Percentiles rank a stretch among this genome's conserved stretches.
Evolutionary conservation across 73 alveolate genomes (phyloP).

Genomic region (Durusdinium trenchii): DNA sequence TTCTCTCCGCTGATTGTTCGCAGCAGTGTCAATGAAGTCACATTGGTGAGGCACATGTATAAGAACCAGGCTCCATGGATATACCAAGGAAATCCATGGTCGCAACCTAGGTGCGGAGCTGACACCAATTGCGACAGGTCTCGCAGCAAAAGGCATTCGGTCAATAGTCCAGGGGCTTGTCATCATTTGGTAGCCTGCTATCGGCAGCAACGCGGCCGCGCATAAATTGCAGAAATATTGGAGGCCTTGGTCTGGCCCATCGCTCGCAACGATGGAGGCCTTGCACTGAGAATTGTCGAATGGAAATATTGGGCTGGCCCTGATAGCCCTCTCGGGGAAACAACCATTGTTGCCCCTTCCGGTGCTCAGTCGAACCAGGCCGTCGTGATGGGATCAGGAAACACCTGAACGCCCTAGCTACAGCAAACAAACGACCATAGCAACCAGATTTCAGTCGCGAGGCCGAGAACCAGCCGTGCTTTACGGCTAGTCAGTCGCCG

Average conservation of each 20-base stretch:
- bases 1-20: conserved; percentile 51
- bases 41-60: conserved; percentile 84
- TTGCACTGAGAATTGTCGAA: background rate
- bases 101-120: conserved; percentile 51
- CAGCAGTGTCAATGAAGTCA: conserved; percentile 63
- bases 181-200: conserved; percentile 80
- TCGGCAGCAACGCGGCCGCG: conserved; percentile 86
- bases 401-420: background rate
- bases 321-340: background rate
- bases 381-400: background rate
- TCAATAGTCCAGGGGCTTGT: conserved; percentile 44
- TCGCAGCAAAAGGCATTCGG: background rate
- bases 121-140: no score
- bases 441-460: background rate
- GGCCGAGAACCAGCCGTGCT: conserved; percentile 70
- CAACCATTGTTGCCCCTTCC: background rate
- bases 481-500: conserved; percentile 55
- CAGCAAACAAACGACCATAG: background rate
- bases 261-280: background rate
- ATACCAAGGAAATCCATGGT: conserved; percentile 71
- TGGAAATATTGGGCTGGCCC: background rate
- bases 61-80: conserved; percentile 91
- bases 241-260: conserved; percentile 38
- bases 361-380: background rate
- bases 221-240: conserved; percentile 72